A percentile compares a stretch with the other conserved stretches of the same genome.
These are phyloP conservation scores for Auriscalpium vulgare DNA, from an alignment of 768 basidiomycete genomes.

Conservation along the genomic window DNA sequence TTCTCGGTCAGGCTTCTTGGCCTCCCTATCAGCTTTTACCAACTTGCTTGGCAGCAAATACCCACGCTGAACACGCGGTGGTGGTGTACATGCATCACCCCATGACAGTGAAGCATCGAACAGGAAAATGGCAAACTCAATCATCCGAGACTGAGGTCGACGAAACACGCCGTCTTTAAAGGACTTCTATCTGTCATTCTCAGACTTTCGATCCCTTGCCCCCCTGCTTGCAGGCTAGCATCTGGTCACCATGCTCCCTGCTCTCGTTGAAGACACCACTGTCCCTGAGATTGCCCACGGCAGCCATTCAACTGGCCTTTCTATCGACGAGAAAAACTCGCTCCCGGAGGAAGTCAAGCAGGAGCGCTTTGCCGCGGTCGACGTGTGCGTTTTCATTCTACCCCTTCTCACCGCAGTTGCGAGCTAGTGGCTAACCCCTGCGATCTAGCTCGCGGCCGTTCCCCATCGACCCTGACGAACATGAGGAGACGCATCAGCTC, in stretches of 20 bases:
- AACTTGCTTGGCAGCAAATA: too few species aligned
- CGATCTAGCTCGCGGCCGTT: background rate
- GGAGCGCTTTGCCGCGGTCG: background rate
- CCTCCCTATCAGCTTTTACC: too few species aligned
- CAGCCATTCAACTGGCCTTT: background rate
- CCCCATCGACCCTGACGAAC: slow-evolving; percentile 2
- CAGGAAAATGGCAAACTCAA: too few species aligned
- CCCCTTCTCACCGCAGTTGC: background rate
- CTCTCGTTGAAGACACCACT: slow-evolving; percentile 7
- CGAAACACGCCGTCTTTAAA: too few species aligned
- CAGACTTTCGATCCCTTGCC: too few species aligned
- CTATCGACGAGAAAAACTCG: background rate
- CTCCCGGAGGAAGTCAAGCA: background rate
- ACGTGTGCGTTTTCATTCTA: background rate
- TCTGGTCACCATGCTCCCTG: background rate
- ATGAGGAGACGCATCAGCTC: background rate
- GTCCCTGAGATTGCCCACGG: background rate
- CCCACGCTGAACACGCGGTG: too few species aligned
- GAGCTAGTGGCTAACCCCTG: background rate
- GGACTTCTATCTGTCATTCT: too few species aligned
- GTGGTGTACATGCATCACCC: too few species aligned
- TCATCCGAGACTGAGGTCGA: too few species aligned
- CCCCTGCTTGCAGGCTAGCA: background rate
- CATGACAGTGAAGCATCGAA: too few species aligned
- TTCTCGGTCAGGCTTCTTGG: too few species aligned